A percentile compares a stretch with the other conserved stretches of the same genome.
Evolutionary conservation across 2,329 filamentous ascomycete genomes (phyloP).

Genomic region (Ustulina deusta): DNA sequence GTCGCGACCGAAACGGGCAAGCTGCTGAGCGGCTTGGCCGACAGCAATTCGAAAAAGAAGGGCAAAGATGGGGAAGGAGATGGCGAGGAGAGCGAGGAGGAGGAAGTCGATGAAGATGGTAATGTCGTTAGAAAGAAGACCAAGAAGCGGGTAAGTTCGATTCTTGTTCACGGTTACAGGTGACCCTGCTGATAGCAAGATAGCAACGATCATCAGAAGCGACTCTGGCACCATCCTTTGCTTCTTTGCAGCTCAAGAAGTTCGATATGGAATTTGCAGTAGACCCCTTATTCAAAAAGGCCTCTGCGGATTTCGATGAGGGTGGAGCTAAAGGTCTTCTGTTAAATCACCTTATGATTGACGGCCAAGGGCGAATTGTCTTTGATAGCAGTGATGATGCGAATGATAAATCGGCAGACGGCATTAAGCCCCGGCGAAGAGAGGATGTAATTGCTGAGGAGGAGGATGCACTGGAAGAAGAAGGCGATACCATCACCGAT

Average conservation of each 20-base stretch:
- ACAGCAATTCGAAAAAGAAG: slow-evolving; percentile 83
- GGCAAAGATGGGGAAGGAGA: slow-evolving; percentile 72
- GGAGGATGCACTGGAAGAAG: slow-evolving; percentile 55
- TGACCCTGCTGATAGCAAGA: slow-evolving; percentile 39
- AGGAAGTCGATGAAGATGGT: slow-evolving; percentile 73
- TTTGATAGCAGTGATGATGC: slow-evolving; percentile 97
- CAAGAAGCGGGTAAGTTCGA: slow-evolving; percentile 77
- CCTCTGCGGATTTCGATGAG: slow-evolving; percentile 97
- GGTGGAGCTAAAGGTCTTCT: slow-evolving; percentile 95
- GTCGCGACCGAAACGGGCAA: slow-evolving; percentile 98
- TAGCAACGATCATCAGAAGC: slow-evolving; percentile 85
- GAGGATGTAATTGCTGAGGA: slow-evolving; percentile 54
- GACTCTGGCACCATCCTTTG: slow-evolving; percentile 91
- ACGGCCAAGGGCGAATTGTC: slow-evolving; percentile 90
- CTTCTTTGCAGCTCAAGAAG: slow-evolving; percentile 92
- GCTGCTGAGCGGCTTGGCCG: slow-evolving; percentile 90
- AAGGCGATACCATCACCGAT: slow-evolving; percentile 54
- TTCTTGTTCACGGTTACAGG: not conserved
- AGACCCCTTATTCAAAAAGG: slow-evolving; percentile 99
- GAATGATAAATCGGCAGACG: slow-evolving; percentile 61
- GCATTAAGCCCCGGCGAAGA: slow-evolving; percentile 55
- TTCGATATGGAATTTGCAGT: slow-evolving; percentile 97
- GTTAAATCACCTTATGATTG: slow-evolving; percentile 96
- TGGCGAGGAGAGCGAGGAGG: slow-evolving; percentile 74
- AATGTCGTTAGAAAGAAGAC: slow-evolving; percentile 68